Conservation (phyloP, 495 filamentous ascomycete species). For the Penicillium maclennaniae region DNA sequence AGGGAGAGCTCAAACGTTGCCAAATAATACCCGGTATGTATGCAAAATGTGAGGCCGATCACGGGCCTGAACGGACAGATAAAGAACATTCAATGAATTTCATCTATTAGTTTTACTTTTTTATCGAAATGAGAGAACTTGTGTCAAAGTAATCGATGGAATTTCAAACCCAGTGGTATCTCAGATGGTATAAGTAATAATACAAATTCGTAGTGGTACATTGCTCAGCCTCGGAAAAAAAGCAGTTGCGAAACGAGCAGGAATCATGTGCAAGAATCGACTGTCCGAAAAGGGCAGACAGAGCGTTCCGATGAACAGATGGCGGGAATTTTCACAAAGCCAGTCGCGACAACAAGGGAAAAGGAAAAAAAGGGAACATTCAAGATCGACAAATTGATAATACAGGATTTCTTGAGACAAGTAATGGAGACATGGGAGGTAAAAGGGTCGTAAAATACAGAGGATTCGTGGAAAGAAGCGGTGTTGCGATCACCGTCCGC, state of each 20-base stretch:
- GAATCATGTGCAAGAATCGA: constrained; percentile 10
- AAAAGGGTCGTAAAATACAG: constrained; percentile 25
- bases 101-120: too few species aligned
- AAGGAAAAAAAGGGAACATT: constrained; percentile 1
- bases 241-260: constrained; percentile 2
- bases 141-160: not conserved
- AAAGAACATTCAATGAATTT: not conserved
- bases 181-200: constrained; percentile 14
- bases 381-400: constrained; percentile 12
- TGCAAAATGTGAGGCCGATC: not conserved
- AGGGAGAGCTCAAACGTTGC: too few species aligned
- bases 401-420: constrained; percentile 22
- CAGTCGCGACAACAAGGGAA: constrained; percentile 23
- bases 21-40: too few species aligned
- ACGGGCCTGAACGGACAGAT: not conserved
- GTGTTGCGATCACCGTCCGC: constrained; percentile 35
- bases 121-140: not conserved
- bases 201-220: constrained; percentile 21
- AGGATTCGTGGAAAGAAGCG: constrained; percentile 3
- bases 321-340: constrained; percentile 21
- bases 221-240: not conserved
- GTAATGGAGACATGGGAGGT: constrained; percentile 2
- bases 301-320: not conserved
- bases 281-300: constrained; percentile 1
- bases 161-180: constrained; percentile 17